Evolutionary conservation across 176 grass and related monocot species (phyloP), one percentile per base, ranked within the genome.

Genomic region (Alloteropsis semialata): DNA sequence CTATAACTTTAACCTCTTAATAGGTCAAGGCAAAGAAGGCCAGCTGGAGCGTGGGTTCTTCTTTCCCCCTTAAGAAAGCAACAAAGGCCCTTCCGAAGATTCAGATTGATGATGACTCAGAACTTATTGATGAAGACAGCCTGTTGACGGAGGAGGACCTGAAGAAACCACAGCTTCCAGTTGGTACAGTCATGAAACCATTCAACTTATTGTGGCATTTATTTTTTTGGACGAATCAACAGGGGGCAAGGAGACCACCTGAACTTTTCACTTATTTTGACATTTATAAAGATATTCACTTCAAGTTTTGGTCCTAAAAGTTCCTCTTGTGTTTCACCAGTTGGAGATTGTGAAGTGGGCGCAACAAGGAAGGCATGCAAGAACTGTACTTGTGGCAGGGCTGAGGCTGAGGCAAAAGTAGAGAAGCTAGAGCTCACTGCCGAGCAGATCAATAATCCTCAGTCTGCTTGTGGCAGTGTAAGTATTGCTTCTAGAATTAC

Each of bases 381-480:
- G 77, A 96, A 99, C 80, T 99, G 97, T 30, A 81, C 61, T n/a
- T 98, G 96, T 87, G 96, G 96, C 13, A 88, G 96, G 81, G 96
- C 96, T 14, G 91, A 96, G 82, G 87, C 82, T 55, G 93, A 99
- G 76, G 61, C 77, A 76, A 99, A 96, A 75, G 91, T 99, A 50
- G 87, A 90, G 89, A 96, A 99, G 84, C 72, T 96, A 48, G 88
- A 75, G 32, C 87, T 94, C 3, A 99, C 93, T 30, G 53, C 87
- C 18, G 93, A 99, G 77, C 97, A 99, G 83, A 94, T 96, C 45
- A 85, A 87, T 14, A 96, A 96, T 22, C 93, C 93, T 50, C 89
- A 90, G 24, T 98, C 97, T 51, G 89, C 93, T 65, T 99, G 97
- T 87, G 97, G 97, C 73, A 99, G 42, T 84, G 93, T 99, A 89